phyloP scores from a whole-genome alignment of 2,329 filamentous ascomycete genomes.

The Fusarium ramigenum region DNA sequence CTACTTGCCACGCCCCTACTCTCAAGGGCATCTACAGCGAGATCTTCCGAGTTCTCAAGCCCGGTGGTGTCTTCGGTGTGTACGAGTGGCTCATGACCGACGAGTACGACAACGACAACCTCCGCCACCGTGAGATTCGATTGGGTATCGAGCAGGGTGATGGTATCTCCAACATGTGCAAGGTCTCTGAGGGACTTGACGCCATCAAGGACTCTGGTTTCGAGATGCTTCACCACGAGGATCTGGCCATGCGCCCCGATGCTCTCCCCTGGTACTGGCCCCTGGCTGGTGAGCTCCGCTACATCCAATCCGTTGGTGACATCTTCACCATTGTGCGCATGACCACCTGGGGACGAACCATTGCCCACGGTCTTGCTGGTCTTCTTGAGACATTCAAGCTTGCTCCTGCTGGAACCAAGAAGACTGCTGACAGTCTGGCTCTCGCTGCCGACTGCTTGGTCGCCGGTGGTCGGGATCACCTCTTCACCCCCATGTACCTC shows the following conservation, averaged over 20 bases:
- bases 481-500: constrained; percentile 99
- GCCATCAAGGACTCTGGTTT: constrained; percentile 92
- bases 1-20: constrained; percentile 91
- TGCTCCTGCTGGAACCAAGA: constrained; percentile 85
- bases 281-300: constrained; percentile 82
- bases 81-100: constrained; percentile 99
- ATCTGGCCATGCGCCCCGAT: constrained; percentile 82
- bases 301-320: constrained; percentile 83
- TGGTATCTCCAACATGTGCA: constrained; percentile 98
- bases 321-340: constrained; percentile 86
- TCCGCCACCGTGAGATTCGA: constrained; percentile 87
- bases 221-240: constrained; percentile 82
- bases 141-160: constrained; percentile 95
- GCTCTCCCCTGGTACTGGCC: constrained; percentile 93
- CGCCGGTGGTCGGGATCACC: constrained; percentile 83
- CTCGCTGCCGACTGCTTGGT: constrained; percentile 85
- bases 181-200: constrained; percentile 78
- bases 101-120: constrained; percentile 87
- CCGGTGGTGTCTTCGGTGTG: constrained; percentile 93
- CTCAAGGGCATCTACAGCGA: constrained; percentile 93
- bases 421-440: constrained; percentile 92
- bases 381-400: constrained; percentile 77
- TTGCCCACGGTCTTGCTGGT: constrained; percentile 81
- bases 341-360: constrained; percentile 82
- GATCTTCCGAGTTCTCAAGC: constrained; percentile 95